Evolutionary conservation across 1,284 basidiomycete species (phyloP).

Genomic region (Chiua sp.): DNA sequence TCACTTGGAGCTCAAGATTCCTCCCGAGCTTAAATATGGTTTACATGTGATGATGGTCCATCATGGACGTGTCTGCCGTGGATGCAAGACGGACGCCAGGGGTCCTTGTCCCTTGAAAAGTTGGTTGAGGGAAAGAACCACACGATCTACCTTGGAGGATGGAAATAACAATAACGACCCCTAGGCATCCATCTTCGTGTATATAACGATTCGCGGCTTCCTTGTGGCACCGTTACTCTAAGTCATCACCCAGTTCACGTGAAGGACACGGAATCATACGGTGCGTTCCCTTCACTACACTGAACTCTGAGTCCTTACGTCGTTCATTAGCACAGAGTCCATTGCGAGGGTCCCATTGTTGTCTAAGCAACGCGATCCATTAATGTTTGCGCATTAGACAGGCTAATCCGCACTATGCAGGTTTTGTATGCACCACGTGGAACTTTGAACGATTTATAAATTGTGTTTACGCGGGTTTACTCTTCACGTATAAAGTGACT

Average conservation of each 20-base stretch:
- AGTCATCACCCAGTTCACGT: not conserved
- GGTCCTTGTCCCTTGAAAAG: conserved; percentile 32
- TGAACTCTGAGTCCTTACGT: not conserved
- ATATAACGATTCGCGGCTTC: not conserved
- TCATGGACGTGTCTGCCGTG: conserved; percentile 63
- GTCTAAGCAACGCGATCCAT: not conserved
- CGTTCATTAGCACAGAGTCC: not conserved
- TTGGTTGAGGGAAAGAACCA: conserved; percentile 26
- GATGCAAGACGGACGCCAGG: conserved; percentile 50
- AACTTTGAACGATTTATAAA: conserved; percentile 12
- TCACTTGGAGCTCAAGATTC: conserved; percentile 69
- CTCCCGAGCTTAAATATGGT: conserved; percentile 69
- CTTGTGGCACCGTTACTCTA: not conserved
- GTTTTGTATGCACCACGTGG: not conserved
- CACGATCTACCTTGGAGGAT: not conserved
- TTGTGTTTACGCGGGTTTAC: conserved; percentile 4
- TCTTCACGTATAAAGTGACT: conserved; percentile 5
- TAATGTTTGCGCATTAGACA: not conserved
- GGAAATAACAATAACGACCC: not conserved
- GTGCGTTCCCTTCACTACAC: not conserved
- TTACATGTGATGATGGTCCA: conserved; percentile 75
- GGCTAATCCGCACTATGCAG: conserved; percentile 2
- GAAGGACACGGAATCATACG: not conserved
- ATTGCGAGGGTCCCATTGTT: not conserved
- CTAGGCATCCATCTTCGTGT: not conserved